phyloP scores from a whole-genome alignment of 768 basidiomycete species.

The Leccinellum albellum region DNA sequence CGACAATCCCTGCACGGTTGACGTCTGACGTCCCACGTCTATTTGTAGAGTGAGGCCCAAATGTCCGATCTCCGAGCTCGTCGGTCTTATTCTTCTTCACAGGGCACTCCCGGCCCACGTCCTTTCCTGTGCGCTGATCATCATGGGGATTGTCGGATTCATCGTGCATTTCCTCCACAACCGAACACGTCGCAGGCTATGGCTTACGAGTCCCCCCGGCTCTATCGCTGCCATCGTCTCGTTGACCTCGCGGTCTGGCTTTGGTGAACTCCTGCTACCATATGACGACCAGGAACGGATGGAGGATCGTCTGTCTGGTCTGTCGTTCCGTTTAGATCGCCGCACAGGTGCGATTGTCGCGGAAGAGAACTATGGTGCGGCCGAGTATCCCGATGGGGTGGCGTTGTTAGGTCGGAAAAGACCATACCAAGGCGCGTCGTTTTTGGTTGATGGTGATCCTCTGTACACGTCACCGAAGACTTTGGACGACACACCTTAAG shows the following conservation, averaged over 20 bases:
- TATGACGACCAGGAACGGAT: conserved; percentile 49
- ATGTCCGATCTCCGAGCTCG: neutral
- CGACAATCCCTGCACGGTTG: conserved; percentile 37
- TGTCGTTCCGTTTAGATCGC: conserved; percentile 53
- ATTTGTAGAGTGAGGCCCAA: conserved; percentile 50
- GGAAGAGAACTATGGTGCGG: conserved; percentile 37
- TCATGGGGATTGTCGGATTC: conserved; percentile 46
- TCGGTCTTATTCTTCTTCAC: conserved; percentile 1
- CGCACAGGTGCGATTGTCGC: conserved; percentile 62
- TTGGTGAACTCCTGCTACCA: conserved; percentile 57
- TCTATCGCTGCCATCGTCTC: conserved; percentile 55
- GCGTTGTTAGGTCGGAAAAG: conserved; percentile 14
- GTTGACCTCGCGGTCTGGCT: conserved; percentile 58
- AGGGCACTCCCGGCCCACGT: conserved; percentile 53
- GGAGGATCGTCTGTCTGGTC: conserved; percentile 44
- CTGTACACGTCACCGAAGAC: conserved; percentile 1
- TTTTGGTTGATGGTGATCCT: conserved; percentile 2
- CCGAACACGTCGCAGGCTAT: conserved; percentile 44
- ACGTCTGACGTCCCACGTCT: conserved; percentile 46
- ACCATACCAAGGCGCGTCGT: conserved; percentile 1
- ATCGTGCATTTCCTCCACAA: conserved; percentile 46
- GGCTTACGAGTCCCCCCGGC: conserved; percentile 54
- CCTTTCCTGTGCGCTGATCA: conserved; percentile 47
- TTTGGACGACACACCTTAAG: neutral
- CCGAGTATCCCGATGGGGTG: conserved; percentile 7